Evolutionary conservation across 2,329 filamentous ascomycete species (phyloP).

Genomic region (Neofusicoccum cordaticola): DNA sequence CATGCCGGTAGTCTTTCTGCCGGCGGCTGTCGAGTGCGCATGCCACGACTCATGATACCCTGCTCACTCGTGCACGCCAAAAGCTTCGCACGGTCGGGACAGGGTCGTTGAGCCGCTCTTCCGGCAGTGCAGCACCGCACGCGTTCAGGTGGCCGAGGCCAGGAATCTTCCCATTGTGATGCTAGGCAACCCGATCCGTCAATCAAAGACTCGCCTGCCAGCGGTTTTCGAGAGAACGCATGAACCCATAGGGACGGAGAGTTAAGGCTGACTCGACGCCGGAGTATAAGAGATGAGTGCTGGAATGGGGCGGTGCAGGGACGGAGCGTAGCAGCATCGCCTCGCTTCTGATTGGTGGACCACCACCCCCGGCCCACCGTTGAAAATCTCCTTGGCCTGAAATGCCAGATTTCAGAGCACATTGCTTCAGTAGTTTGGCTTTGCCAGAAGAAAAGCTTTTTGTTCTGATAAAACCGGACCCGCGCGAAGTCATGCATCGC

Average conservation of each 20-base stretch:
- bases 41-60: neutral
- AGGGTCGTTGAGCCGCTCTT: neutral
- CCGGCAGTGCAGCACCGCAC: neutral
- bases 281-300: neutral
- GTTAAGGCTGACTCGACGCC: neutral
- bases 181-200: neutral
- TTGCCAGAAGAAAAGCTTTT: too few relatives aligned
- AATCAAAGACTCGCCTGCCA: neutral
- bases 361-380: neutral
- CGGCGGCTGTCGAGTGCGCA: neutral
- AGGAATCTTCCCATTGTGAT: neutral
- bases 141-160: too few relatives aligned
- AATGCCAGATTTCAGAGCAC: neutral
- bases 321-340: neutral
- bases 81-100: neutral
- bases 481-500: too few relatives aligned
- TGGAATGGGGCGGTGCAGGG: neutral
- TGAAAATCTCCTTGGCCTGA: neutral
- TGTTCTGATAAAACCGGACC: too few relatives aligned
- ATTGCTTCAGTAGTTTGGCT: too few relatives aligned
- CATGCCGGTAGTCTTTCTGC: neutral
- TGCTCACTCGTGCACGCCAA: neutral
- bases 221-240: neutral
- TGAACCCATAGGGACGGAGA: too few relatives aligned
- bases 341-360: neutral